Evolutionary conservation across 2,329 filamentous ascomycete genomes (phyloP).

Genomic region (Trichoderma simmonsii): DNA sequence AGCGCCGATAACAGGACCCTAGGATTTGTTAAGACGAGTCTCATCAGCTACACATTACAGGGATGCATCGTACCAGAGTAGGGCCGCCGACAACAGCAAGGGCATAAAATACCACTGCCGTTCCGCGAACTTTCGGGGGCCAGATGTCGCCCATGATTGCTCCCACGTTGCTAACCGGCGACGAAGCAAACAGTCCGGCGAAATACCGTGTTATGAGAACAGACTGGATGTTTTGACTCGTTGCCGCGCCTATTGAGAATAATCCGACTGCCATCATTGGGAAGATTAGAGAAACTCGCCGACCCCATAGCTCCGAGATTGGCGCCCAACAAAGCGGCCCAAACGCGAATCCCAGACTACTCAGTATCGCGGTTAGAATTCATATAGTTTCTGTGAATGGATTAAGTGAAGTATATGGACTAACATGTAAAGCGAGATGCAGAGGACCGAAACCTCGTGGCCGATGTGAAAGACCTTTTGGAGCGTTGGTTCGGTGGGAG

Average conservation of each 20-base stretch:
- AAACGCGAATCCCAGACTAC: slow-evolving; percentile 46
- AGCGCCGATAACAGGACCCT: slow-evolving; percentile 38
- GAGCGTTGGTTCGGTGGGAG: neutral
- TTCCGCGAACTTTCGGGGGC: slow-evolving; percentile 48
- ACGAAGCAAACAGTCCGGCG: slow-evolving; percentile 58
- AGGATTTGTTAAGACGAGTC: neutral
- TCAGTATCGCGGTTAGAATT: neutral
- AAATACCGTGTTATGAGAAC: slow-evolving; percentile 63
- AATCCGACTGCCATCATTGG: slow-evolving; percentile 45
- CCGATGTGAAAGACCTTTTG: neutral
- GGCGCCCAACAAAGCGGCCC: slow-evolving; percentile 55
- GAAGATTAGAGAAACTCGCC: slow-evolving; percentile 40
- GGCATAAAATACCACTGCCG: slow-evolving; percentile 59
- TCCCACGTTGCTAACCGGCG: slow-evolving; percentile 58
- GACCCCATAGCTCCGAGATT: slow-evolving; percentile 53
- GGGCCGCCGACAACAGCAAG: slow-evolving; percentile 58
- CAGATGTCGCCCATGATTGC: slow-evolving; percentile 63
- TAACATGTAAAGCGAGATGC: neutral
- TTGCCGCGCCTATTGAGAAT: slow-evolving; percentile 60
- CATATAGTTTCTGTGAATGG: accelerated
- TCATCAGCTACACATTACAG: no score
- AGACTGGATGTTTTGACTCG: slow-evolving; percentile 53
- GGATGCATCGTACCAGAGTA: slow-evolving; percentile 35
- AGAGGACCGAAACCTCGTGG: neutral
- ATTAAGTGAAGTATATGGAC: neutral